Conservation (phyloP, 208 protist species). For the Leptomonas pyrrhocoris region DNA sequence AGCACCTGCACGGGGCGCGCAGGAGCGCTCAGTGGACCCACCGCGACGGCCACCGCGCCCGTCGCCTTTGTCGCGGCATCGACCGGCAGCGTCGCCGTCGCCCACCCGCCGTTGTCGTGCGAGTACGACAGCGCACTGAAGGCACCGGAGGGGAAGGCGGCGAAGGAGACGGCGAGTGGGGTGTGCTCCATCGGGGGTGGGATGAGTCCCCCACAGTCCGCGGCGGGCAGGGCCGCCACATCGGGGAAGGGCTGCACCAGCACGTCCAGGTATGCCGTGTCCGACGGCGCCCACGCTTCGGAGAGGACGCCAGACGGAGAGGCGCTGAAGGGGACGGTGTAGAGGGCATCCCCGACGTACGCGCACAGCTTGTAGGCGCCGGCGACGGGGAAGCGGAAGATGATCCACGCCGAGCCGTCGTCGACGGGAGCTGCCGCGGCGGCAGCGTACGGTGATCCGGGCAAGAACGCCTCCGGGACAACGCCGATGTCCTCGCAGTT, state of each 20-base stretch:
- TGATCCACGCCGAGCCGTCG: constrained; percentile 16
- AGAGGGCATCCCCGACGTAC: constrained; percentile 36
- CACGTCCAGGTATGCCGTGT: constrained; percentile 9
- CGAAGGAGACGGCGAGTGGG: constrained; percentile 15
- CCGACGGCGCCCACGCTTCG: constrained; percentile 11
- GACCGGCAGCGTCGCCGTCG: constrained; percentile 4
- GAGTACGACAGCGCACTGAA: constrained; percentile 21
- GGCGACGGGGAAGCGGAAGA: constrained; percentile 42
- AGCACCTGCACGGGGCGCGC: constrained; percentile 34
- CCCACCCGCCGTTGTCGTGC: constrained; percentile 27
- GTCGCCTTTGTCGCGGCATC: constrained; percentile 17
- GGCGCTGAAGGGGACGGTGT: constrained; percentile 46
- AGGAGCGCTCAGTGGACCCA: constrained; percentile 24
- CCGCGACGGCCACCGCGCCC: constrained; percentile 23
- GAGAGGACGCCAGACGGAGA: constrained; percentile 15
- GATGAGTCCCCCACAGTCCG: constrained; percentile 23
- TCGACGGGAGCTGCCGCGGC: background rate
- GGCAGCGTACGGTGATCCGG: constrained; percentile 1
- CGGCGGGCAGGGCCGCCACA: constrained; percentile 4
- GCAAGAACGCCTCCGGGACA: constrained; percentile 16
- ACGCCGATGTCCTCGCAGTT: constrained; percentile 33
- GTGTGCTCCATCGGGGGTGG: constrained; percentile 15
- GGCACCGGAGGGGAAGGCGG: constrained; percentile 31
- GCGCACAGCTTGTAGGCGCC: constrained; percentile 64
- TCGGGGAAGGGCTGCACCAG: constrained; percentile 17